Percentiles rank a stretch among this genome's conserved stretches.
These are phyloP conservation scores for Chaetomium cochliodes DNA, from an alignment of 495 filamentous ascomycete species.

Conservation along the genomic window DNA sequence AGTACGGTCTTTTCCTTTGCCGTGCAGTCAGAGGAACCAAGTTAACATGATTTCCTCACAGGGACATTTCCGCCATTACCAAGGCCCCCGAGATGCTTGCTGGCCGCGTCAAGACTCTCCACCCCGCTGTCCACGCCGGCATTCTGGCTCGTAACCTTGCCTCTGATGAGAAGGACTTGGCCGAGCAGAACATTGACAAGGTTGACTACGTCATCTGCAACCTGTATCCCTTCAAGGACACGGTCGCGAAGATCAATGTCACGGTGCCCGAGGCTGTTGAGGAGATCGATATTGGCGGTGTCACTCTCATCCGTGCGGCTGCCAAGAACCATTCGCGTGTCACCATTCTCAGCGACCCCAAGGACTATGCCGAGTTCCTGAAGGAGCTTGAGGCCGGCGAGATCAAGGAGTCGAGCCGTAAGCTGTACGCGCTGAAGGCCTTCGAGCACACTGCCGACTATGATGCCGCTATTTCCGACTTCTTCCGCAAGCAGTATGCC, in stretches of 20 bases:
- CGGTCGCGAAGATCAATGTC: slow-evolving; percentile 92
- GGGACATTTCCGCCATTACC: slow-evolving; percentile 95
- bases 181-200: slow-evolving; percentile 94
- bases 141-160: slow-evolving; percentile 91
- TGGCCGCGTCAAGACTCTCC: slow-evolving; percentile 94
- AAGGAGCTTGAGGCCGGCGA: slow-evolving; percentile 84
- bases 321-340: slow-evolving; percentile 97
- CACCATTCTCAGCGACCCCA: slow-evolving; percentile 89
- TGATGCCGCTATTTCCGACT: slow-evolving; percentile 88
- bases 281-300: slow-evolving; percentile 97
- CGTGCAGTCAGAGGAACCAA: neutral
- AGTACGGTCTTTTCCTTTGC: slow-evolving; percentile 53
- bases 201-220: slow-evolving; percentile 99
- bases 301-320: slow-evolving; percentile 91
- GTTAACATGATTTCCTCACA: slow-evolving; percentile 37
- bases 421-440: slow-evolving; percentile 89
- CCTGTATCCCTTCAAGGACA: slow-evolving; percentile 97
- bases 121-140: slow-evolving; percentile 88
- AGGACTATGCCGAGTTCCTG: slow-evolving; percentile 91
- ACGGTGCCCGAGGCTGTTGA: slow-evolving; percentile 95
- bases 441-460: slow-evolving; percentile 99
- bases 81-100: slow-evolving; percentile 98
- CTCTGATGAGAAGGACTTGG: slow-evolving; percentile 93
- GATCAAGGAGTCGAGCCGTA: slow-evolving; percentile 75
- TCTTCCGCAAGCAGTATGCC: slow-evolving; percentile 96